Evolutionary conservation across 1,139 yeast genomes (phyloP), one percentile per base, ranked within the genome.

Genomic region (Pichia inconspicua): DNA sequence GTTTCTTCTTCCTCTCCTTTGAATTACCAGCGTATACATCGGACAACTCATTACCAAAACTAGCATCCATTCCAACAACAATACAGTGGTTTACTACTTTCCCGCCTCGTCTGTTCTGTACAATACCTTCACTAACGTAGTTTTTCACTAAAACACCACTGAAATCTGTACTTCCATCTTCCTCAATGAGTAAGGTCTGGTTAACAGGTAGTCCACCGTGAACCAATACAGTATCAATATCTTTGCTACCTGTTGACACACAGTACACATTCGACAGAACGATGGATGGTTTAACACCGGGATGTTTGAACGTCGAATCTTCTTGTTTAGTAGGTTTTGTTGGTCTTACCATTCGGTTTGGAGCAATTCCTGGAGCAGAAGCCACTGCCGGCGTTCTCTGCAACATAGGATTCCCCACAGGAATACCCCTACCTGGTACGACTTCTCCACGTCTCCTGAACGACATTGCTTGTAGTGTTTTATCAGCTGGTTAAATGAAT

Each of bases 131-230:
- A 0, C 95, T 75, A 1, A 87, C 82, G 70, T 82, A 86, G 4
- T 80, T 72, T 53, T 92, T 78, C 37, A 82, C 64, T 38, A 92
- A 58, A 12, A 86, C 81, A n/a, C 89, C 76, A 3, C 85, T 75
- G 62, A 89, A 92, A 61, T 92, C 97, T 0, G 98, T 90, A 15
- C 94, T 82, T 0, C 96, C 95, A 14, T 80, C 75, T 62, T 92
- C 98, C 62, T 88, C 92, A 3, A 92, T 63, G 17, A 90, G 64
- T 41, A 89, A 62, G 7, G 86, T 74, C 14, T 74, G 66, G 0
- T 96, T 96, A 17, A 87, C 59, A 0, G 97, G 97, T 15, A 90
- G 63, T 0, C 98, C 98, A 52, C 80, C 87, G 64, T 92, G 97
- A 1, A 77, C 78, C 48, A 92, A 64, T 1, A 88, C 67, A 54